phyloP scores from a whole-genome alignment of 331 rosid species.

The Phaseolus coccineus region DNA sequence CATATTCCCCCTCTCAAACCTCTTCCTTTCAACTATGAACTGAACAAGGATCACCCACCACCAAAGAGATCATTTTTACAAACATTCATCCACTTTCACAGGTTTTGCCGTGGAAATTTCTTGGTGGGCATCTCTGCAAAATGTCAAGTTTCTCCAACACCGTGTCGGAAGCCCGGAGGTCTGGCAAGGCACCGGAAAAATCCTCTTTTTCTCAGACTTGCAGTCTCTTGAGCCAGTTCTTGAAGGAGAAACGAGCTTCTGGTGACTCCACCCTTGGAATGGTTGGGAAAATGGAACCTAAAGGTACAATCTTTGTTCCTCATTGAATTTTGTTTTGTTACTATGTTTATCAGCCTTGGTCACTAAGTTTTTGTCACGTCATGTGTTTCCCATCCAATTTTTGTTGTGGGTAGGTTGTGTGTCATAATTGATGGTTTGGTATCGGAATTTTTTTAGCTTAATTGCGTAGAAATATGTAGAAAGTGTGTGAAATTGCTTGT shows the following conservation, averaged over 20 bases:
- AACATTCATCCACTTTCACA: not conserved
- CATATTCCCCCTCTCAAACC: conserved; percentile 26
- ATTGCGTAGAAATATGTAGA: not conserved
- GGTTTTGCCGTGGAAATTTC: not conserved
- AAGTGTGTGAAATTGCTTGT: conserved; percentile 25
- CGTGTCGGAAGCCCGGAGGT: conserved; percentile 41
- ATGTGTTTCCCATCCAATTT: not conserved
- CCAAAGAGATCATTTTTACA: conserved; percentile 5
- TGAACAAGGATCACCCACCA: not conserved
- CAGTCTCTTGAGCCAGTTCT: conserved; percentile 66
- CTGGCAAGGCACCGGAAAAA: conserved; percentile 63
- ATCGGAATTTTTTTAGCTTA: conserved; percentile 20
- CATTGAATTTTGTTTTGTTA: not conserved
- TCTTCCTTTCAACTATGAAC: not conserved
- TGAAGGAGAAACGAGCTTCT: conserved; percentile 80
- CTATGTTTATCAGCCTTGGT: not conserved
- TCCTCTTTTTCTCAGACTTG: conserved; percentile 79
- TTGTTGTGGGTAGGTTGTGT: conserved; percentile 3
- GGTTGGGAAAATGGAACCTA: conserved; percentile 53
- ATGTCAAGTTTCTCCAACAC: conserved; percentile 48
- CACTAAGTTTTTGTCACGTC: not conserved
- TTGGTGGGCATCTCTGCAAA: conserved; percentile 3
- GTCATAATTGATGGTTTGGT: conserved; percentile 30
- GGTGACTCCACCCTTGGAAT: conserved; percentile 46
- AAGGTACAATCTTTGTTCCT: conserved; percentile 46